These are phyloP conservation scores for Phytophthora cryptogea DNA, from an alignment of 352 stramenopile species.

Conservation along the genomic window DNA sequence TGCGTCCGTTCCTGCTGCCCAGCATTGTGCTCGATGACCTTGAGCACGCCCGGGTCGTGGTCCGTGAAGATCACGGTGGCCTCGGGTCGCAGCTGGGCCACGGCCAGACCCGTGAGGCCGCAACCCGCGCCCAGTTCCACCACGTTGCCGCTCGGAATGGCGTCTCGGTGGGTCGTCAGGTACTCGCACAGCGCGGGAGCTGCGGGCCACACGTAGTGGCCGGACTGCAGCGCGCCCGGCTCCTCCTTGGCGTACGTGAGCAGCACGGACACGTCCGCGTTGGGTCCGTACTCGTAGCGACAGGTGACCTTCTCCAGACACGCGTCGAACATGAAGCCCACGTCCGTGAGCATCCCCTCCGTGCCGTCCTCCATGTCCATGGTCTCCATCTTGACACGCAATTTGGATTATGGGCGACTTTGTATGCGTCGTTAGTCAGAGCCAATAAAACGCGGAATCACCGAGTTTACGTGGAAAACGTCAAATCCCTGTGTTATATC, in stretches of 20 bases:
- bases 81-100: constrained; percentile 62
- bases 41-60: constrained; percentile 81
- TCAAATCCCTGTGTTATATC: constrained; percentile 12
- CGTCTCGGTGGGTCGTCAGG: constrained; percentile 46
- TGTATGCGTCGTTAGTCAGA: background rate
- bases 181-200: constrained; percentile 72
- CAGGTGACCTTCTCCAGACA: constrained; percentile 70
- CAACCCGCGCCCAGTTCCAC: constrained; percentile 76
- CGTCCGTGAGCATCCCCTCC: constrained; percentile 51
- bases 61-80: constrained; percentile 80
- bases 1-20: constrained; percentile 57
- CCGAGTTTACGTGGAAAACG: constrained; percentile 12
- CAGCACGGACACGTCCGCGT: constrained; percentile 60
- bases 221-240: constrained; percentile 55
- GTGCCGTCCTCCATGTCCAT: constrained; percentile 42
- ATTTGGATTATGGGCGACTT: constrained; percentile 11
- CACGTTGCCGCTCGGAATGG: constrained; percentile 58
- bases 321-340: constrained; percentile 74
- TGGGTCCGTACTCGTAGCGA: constrained; percentile 58
- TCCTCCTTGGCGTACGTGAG: constrained; percentile 77
- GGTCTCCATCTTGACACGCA: constrained; percentile 25
- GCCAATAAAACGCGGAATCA: constrained; percentile 1
- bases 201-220: constrained; percentile 72
- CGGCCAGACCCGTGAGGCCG: constrained; percentile 61
- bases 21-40: constrained; percentile 79